phyloP scores from a whole-genome alignment of 2,329 filamentous ascomycete species.

The Apiospora hydei region DNA sequence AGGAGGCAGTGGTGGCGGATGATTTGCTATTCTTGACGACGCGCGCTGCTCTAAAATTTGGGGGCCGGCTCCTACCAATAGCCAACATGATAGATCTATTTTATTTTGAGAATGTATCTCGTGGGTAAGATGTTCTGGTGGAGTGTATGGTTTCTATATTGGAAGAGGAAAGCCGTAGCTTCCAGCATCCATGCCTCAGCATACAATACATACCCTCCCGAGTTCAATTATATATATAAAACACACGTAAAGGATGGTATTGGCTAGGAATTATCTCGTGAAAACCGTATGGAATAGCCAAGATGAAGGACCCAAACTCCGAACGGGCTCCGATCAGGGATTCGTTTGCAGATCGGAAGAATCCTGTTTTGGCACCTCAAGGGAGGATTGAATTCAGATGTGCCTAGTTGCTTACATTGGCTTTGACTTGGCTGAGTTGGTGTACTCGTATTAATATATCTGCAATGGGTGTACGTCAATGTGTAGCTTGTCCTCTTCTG shows the following conservation, averaged over 20 bases:
- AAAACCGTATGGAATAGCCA: background rate
- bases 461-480: background rate
- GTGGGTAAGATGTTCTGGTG: background rate
- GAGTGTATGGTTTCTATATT: background rate
- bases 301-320: background rate
- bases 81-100: background rate
- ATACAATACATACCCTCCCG: no score
- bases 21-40: slow-evolving; percentile 1
- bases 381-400: background rate
- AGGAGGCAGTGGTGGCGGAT: background rate
- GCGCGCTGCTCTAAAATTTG: background rate
- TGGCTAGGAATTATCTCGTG: background rate
- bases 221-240: no score
- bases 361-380: background rate
- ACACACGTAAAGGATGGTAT: background rate
- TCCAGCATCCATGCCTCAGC: background rate
- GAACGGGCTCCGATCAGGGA: background rate
- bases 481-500: background rate
- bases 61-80: background rate
- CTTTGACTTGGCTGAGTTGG: background rate
- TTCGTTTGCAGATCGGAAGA: background rate
- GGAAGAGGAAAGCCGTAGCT: background rate
- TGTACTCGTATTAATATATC: background rate
- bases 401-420: background rate
- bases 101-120: background rate